A percentile compares a stretch with the other conserved stretches of the same genome.
These are phyloP conservation scores for Vigna hirtella DNA, from an alignment of 306 rosid species.

Conservation along the genomic window DNA sequence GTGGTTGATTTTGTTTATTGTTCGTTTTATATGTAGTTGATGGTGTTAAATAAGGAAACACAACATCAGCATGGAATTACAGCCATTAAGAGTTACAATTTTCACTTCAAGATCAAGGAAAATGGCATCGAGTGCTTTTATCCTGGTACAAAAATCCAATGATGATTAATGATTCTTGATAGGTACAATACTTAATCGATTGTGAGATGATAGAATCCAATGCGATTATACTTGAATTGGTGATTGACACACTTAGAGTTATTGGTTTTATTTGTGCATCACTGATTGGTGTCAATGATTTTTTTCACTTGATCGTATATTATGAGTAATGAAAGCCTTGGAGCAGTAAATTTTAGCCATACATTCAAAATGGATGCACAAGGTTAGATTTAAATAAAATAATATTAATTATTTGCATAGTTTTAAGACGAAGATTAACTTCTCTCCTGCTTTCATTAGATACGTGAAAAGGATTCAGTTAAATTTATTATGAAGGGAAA, in stretches of 20 bases:
- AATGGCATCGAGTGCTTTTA: constrained; percentile 72
- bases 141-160: constrained; percentile 75
- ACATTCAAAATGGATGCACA: background rate
- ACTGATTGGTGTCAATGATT: background rate
- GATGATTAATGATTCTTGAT: background rate
- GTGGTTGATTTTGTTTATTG: constrained; percentile 13
- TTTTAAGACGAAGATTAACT: too few species aligned
- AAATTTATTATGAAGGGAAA: too few species aligned
- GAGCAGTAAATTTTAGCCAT: background rate
- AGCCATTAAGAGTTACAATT: constrained; percentile 54
- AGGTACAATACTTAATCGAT: background rate
- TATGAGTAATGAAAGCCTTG: background rate
- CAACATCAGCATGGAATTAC: constrained; percentile 53
- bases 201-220: background rate
- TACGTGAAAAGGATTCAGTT: background rate
- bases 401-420: too few species aligned
- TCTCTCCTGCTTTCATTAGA: background rate
- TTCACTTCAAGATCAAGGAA: constrained; percentile 86
- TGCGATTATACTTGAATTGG: background rate
- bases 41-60: constrained; percentile 62
- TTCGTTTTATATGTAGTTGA: constrained; percentile 50
- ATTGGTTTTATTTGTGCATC: background rate
- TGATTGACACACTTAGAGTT: background rate
- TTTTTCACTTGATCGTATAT: background rate
- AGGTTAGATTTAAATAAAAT: background rate